A percentile compares a stretch with the other conserved stretches of the same genome.
Evolutionary conservation across 441 rosid species (phyloP).

Genomic region (Eruca vesicaria): DNA sequence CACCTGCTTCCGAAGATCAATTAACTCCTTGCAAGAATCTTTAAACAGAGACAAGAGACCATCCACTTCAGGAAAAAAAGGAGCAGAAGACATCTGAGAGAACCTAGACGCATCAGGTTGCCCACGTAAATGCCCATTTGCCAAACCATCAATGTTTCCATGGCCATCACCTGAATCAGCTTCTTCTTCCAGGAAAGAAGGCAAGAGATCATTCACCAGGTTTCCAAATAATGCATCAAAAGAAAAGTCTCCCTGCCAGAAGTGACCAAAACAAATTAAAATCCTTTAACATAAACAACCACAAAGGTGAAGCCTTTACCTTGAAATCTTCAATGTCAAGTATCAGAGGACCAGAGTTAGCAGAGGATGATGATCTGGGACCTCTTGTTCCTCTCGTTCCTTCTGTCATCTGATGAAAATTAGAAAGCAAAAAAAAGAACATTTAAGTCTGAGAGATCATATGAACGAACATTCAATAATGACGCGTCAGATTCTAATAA

Average conservation of each 20-base stretch:
- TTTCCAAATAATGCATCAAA: conserved; percentile 95
- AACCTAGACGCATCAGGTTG: conserved; percentile 59
- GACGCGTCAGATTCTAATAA: not conserved
- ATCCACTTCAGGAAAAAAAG: conserved; percentile 95
- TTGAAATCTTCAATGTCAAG: conserved; percentile 91
- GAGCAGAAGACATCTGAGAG: conserved; percentile 57
- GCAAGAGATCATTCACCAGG: conserved; percentile 82
- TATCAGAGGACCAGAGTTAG: conserved; percentile 68
- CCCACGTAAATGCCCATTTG: conserved; percentile 68
- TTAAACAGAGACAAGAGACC: conserved; percentile 75
- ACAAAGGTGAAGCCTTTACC: conserved; percentile 47
- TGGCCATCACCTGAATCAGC: conserved; percentile 56
- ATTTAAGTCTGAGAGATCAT: not conserved
- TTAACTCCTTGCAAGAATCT: conserved; percentile 86
- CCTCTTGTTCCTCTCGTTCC: conserved; percentile 43
- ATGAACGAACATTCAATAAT: conserved; percentile 4
- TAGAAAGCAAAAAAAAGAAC: not conserved
- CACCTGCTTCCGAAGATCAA: conserved; percentile 91
- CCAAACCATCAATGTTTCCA: conserved; percentile 52
- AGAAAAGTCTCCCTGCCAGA: conserved; percentile 85
- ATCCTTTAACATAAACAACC: not conserved
- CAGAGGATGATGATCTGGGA: conserved; percentile 56
- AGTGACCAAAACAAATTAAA: not conserved
- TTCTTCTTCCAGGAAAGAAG: conserved; percentile 89
- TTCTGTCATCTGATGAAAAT: conserved; percentile 41